Evolutionary conservation across 2,329 filamentous ascomycete genomes (phyloP), one percentile per base, ranked within the genome.

Genomic region (Aspergillus terreus): DNA sequence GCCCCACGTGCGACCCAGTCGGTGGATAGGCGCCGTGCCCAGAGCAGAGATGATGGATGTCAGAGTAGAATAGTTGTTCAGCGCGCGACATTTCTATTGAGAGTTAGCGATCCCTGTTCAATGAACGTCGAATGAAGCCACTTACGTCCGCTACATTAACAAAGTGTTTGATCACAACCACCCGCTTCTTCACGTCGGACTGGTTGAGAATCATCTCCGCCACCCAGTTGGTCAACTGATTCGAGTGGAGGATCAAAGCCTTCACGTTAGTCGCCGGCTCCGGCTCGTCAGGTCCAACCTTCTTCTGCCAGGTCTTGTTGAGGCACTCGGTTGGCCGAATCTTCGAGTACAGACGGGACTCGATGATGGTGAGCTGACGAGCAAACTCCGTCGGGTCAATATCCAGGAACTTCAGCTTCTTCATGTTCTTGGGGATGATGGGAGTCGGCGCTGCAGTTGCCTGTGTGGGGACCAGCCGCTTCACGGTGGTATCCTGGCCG

Each of bases 281-380:
- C 2, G 68, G 62, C 54, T 87, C 86, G 42, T 70, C 68, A 32
- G 92, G 87, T 7, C 77, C 82, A 52, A 95, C 79, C 77, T 96
- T 96, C 81, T 95, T 97, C 73, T 96, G 91, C 94, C 94, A 99
- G 4, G 92, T 96, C 79, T 99, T 99, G 75, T 96, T 96, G 55
- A 99, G 77, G 69, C 92, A 97, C 71, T 99, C 94, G 0, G 90
- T 94, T 0, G 92, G 88, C 71, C 92, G 92, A 71, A 99, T 95
- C 75, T 96, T 96, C 61, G 88, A 90, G 65, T 97, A 99, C 1
- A 97, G 80, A 55, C 87, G 87, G 2, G 92, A 96, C 71, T 99
- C 94, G 58, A 97, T 95, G 58, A 99, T 94, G 0, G 94, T 99
- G 56, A 99, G 80, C 71, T 99, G 94, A 44, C 94, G 86, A n/a